Evolutionary conservation across 139 green algal species (phyloP), one percentile per base, ranked within the genome.

Genomic region (Micromonas commoda): DNA sequence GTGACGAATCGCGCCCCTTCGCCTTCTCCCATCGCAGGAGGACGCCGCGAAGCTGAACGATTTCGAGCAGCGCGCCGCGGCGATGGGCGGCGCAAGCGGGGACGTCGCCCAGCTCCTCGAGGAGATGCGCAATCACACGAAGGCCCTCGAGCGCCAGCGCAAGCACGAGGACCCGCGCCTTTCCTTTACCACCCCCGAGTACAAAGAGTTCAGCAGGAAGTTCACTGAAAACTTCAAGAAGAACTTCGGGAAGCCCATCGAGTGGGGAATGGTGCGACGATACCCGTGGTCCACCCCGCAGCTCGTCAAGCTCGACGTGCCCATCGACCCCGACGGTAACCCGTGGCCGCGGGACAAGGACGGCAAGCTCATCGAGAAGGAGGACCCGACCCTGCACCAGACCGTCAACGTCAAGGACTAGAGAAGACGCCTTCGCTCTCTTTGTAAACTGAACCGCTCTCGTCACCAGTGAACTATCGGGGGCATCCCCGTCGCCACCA

Each of bases 171-270:
- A 97, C 78, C 93, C 93, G 0, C 80, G 93, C 5, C 83, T 97
- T 1, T 94, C 85, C 34, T 97, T 97, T 73, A 93, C 89, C 31
- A 97, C 93, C 16, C 92, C 93, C 3, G 93, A 97, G 83, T 97
- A 97, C 87, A 96, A 94, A 80, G 92, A 96, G 64, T 91, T 92
- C 0, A 89, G 95, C 83, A 84, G 92, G 3, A 80, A 83, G 16
- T 97, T 97, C 85, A 96, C 92, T 0, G 91, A 96, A 16, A 82
- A 82, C 37, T 94, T 96, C 86, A 97, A 97, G 91, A 93, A 90
- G 28, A 97, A 97, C 82, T 97, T 96, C 83, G 91, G 89, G 4
- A 83, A 86, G 28, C 92, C 92, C 1, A 88, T 96, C 60, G 93
- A 97, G 84, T 97, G 88, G 85, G 91, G 81, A 0, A 83, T 97